Percentiles rank a stretch among this genome's conserved stretches.
These are phyloP conservation scores for Venturia carpophila DNA, from an alignment of 2,329 filamentous ascomycete species.

Conservation along the genomic window DNA sequence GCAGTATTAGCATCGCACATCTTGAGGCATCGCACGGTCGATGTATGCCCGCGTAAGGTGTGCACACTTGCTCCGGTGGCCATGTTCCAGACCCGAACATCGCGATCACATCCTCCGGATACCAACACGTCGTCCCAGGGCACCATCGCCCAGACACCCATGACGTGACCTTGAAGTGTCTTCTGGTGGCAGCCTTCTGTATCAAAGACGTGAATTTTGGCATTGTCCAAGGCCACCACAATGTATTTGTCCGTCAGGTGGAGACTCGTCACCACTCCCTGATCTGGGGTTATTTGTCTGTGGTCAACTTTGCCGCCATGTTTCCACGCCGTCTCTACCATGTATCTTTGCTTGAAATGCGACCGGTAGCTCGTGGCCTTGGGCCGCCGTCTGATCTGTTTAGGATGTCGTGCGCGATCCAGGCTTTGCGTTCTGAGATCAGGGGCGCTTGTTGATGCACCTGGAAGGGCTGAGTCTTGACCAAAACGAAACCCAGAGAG, in stretches of 20 bases:
- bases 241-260: slow-evolving; percentile 95
- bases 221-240: slow-evolving; percentile 93
- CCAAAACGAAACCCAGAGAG: slow-evolving; percentile 19
- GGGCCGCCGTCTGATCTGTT: slow-evolving; percentile 36
- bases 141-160: slow-evolving; percentile 99
- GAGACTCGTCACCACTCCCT: slow-evolving; percentile 91
- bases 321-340: slow-evolving; percentile 95
- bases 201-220: slow-evolving; percentile 97
- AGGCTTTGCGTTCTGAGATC: slow-evolving; percentile 49
- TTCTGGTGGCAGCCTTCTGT: slow-evolving; percentile 81
- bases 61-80: slow-evolving; percentile 70
- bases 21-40: slow-evolving; percentile 91
- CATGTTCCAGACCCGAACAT: slow-evolving; percentile 96
- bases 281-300: slow-evolving; percentile 88
- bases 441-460: slow-evolving; percentile 40
- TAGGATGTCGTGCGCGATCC: slow-evolving; percentile 42
- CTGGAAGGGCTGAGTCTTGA: slow-evolving; percentile 23
- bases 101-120: slow-evolving; percentile 90
- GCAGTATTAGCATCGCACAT: slow-evolving; percentile 93
- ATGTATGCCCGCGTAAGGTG: slow-evolving; percentile 87
- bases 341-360: slow-evolving; percentile 94
- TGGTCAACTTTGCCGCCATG: slow-evolving; percentile 78
- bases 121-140: slow-evolving; percentile 94
- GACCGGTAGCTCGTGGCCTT: slow-evolving; percentile 82
- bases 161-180: slow-evolving; percentile 88